A percentile compares a stretch with the other conserved stretches of the same genome.
Evolutionary conservation across 148 eudicot genomes (phyloP).

Genomic region (Silene latifolia): DNA sequence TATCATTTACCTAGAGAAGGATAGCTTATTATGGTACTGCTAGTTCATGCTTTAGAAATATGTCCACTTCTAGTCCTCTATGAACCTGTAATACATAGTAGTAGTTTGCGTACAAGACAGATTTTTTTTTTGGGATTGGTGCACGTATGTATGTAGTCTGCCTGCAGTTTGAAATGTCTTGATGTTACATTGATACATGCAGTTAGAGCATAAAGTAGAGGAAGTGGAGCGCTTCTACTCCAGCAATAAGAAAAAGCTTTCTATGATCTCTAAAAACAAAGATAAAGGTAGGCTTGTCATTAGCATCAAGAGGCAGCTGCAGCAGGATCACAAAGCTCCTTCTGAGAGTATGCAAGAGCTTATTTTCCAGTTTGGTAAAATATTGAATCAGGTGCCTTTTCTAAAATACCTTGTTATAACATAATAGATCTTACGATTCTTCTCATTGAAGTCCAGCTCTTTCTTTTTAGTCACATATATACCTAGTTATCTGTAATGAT

Average conservation of each 20-base stretch:
- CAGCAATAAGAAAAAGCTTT: constrained; percentile 14
- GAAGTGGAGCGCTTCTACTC: constrained; percentile 25
- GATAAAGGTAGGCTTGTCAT: constrained; percentile 47
- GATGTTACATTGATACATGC: constrained; percentile 8
- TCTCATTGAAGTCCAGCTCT: background rate
- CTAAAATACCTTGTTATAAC: background rate
- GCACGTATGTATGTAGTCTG: background rate
- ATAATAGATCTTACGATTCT: background rate
- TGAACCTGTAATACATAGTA: background rate
- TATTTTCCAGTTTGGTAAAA: constrained; percentile 65
- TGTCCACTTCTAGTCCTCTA: background rate
- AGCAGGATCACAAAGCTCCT: constrained; percentile 49
- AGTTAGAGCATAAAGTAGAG: constrained; percentile 24
- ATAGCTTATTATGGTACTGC: too few relatives aligned
- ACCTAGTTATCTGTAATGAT: background rate
- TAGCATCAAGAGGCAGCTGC: constrained; percentile 45
- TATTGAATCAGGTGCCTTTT: constrained; percentile 57
- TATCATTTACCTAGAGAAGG: too few relatives aligned
- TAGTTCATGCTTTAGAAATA: background rate
- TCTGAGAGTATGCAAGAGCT: constrained; percentile 82
- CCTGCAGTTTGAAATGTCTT: background rate
- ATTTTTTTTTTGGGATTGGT: background rate
- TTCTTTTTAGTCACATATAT: background rate
- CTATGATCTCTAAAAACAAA: constrained; percentile 13
- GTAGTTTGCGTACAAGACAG: background rate